phyloP scores from a whole-genome alignment of 2,329 filamentous ascomycete genomes.

The Cordyceps cateniannulata region DNA sequence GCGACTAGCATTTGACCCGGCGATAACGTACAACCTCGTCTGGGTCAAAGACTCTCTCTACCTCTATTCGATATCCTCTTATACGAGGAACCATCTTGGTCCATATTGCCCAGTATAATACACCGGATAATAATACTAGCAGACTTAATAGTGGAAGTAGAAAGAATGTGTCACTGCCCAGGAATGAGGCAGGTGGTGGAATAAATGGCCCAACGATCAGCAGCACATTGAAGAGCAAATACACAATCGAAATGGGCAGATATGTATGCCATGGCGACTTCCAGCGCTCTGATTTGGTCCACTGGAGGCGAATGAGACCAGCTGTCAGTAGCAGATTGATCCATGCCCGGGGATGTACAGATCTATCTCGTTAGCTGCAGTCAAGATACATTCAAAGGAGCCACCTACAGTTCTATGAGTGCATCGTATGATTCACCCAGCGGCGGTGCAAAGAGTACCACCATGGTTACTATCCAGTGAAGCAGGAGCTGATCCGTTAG shows the following conservation, averaged over 20 bases:
- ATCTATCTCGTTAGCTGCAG: slow-evolving; percentile 20
- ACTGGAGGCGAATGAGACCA: slow-evolving; percentile 47
- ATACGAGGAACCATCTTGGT: slow-evolving; percentile 42
- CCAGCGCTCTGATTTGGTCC: slow-evolving; percentile 44
- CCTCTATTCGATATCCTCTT: slow-evolving; percentile 43
- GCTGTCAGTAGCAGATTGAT: slow-evolving; percentile 45
- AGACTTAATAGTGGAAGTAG: slow-evolving; percentile 50
- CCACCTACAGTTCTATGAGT: slow-evolving; percentile 45
- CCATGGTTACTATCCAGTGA: slow-evolving; percentile 59
- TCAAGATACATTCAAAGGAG: too few species aligned
- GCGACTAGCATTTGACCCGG: background rate
- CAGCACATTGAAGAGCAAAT: slow-evolving; percentile 45
- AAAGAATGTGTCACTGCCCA: slow-evolving; percentile 49
- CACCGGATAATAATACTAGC: slow-evolving; percentile 43
- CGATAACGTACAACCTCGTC: slow-evolving; percentile 35
- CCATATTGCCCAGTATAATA: slow-evolving; percentile 47
- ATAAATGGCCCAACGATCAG: slow-evolving; percentile 49
- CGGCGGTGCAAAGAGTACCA: slow-evolving; percentile 60
- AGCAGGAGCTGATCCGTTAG: slow-evolving; percentile 42
- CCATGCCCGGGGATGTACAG: slow-evolving; percentile 47
- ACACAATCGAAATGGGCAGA: slow-evolving; percentile 41
- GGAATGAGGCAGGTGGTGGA: slow-evolving; percentile 43
- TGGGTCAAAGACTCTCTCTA: slow-evolving; percentile 34
- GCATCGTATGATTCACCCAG: slow-evolving; percentile 65
- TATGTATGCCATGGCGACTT: slow-evolving; percentile 45